Evolutionary conservation across 495 filamentous ascomycete genomes (phyloP).

Genomic region (Neurospora pannonica): DNA sequence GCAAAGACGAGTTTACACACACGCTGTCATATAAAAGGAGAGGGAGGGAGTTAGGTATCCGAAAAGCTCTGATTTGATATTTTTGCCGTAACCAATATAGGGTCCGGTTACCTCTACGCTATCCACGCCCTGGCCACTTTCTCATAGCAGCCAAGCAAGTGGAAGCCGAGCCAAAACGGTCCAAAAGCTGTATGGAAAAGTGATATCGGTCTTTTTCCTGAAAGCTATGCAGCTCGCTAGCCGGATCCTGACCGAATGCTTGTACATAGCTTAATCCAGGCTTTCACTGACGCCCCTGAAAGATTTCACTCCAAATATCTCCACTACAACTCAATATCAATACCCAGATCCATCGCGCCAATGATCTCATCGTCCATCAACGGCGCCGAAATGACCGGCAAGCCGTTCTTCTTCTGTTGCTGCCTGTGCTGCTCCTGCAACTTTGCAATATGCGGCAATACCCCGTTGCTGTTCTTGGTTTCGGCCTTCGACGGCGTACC

Average conservation of each 20-base stretch:
- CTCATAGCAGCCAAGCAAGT: neutral
- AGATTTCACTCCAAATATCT: neutral
- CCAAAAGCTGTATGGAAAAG: neutral
- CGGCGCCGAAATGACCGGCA: conserved; percentile 57
- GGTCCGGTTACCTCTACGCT: neutral
- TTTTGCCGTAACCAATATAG: neutral
- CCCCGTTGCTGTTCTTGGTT: neutral
- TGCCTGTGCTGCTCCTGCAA: conserved; percentile 47
- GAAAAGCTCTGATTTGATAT: too few relatives aligned
- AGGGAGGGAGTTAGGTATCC: too few relatives aligned
- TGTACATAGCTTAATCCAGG: neutral
- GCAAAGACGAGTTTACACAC: too few relatives aligned
- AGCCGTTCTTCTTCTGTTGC: conserved; percentile 42
- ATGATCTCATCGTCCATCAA: conserved; percentile 82
- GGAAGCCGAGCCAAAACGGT: neutral
- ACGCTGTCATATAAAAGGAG: too few relatives aligned
- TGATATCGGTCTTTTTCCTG: neutral
- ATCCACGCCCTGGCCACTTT: neutral
- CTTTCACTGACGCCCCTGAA: neutral
- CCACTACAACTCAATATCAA: conserved; percentile 60
- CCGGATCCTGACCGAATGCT: neutral
- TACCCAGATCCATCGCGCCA: conserved; percentile 67
- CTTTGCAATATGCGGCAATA: conserved; percentile 40
- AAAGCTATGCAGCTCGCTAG: neutral
- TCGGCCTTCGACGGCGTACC: neutral